Base-by-base conservation (phyloP, 1,139 yeast species). In the Kodamaea fungicola region DNA sequence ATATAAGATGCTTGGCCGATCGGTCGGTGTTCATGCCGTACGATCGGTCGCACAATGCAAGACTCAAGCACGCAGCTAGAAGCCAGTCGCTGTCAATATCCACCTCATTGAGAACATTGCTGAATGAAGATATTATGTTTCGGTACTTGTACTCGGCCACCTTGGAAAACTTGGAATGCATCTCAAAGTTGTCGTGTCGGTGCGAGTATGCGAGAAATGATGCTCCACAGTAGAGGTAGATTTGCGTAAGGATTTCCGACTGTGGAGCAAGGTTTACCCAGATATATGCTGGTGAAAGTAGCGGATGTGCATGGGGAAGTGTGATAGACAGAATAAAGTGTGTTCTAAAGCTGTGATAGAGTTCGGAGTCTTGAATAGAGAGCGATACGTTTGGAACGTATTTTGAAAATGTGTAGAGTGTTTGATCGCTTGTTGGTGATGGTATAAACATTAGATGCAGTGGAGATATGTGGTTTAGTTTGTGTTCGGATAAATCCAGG, bases 291-390 rank as follows among this genome's bases (percentile, higher is more conserved):
- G 75, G 71, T 3, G 71, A 67, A 4, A 71, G 50, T 12, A 58
- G 48, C 1, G 66, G 62, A 43, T 68, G 75, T 0, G 74, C 57
- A 27, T 61, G 57, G 31, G 69, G 74, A 0, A 73, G 68, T 0
- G 72, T 66, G 8, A 67, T 50, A n/a, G 62, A 49, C 1, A 59
- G 59, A 39, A 71, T 59, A 41, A 67, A 67, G 4, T 58, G 55
- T 36, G 55, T 54, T 12, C 61, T 55, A 42, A 68, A 67, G 4
- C 63, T 62, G 30, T 54, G 50, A 40, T 62, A 56, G 30, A 56
- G 31, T 28, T 48, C 43, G 1, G 47, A 33, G 27, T 48, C 49
- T 26, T 37, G 40, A 3, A 32, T 22, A 5, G 51, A 36, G 6
- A 46, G 31, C 5, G 37, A 32, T 13, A 39, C 16, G 29, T 40